A percentile compares a stretch with the other conserved stretches of the same genome.
These are phyloP conservation scores for Leucocoprinus birnbaumii DNA, from an alignment of 768 basidiomycete species.

Conservation along the genomic window DNA sequence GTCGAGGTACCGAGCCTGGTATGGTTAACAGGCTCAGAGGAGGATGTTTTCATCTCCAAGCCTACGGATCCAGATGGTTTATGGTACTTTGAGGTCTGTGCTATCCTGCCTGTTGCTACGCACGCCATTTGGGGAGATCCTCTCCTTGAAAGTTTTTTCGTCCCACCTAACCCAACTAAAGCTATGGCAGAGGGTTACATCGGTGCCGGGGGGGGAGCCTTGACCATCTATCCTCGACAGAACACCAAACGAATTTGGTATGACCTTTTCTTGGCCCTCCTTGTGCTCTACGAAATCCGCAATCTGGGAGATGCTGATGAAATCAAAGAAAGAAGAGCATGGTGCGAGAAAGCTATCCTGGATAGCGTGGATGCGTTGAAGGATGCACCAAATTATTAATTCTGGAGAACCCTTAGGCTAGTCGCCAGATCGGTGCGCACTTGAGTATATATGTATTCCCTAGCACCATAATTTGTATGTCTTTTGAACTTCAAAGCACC, in stretches of 20 bases:
- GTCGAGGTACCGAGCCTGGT: conserved; percentile 68
- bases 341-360: conserved; percentile 41
- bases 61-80: conserved; percentile 16
- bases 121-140: conserved; percentile 79
- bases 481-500: too few species aligned
- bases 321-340: conserved; percentile 25
- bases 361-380: conserved; percentile 39
- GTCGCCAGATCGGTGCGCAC: too few species aligned
- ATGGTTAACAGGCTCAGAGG: conserved; percentile 58
- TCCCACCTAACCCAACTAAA: conserved; percentile 24
- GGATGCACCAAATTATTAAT: conserved; percentile 48
- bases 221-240: conserved; percentile 62
- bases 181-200: conserved; percentile 64
- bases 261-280: conserved; percentile 58
- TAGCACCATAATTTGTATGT: too few species aligned
- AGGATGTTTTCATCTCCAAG: conserved; percentile 49
- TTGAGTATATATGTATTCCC: too few species aligned
- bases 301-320: conserved; percentile 8
- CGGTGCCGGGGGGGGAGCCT: conserved; percentile 40
- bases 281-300: conserved; percentile 41
- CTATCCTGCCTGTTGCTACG: conserved; percentile 47
- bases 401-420: too few species aligned
- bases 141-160: conserved; percentile 64
- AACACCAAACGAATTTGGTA: conserved; percentile 80
- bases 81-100: conserved; percentile 25